Base-by-base conservation (phyloP, 192 early-diverging fungal species). In the Coemansia sp. region DNA sequence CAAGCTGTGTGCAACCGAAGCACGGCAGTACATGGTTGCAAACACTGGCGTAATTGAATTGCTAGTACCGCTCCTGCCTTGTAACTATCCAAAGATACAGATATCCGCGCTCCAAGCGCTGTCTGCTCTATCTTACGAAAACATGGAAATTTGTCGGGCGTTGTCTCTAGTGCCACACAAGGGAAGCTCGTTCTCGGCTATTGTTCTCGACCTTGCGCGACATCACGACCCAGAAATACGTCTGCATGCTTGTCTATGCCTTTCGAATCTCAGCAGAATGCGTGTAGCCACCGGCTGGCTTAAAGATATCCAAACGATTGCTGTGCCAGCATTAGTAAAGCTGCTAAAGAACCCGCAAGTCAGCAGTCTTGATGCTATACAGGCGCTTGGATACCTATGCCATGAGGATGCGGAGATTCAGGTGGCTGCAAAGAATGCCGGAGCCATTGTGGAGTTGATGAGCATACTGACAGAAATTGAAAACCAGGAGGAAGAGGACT, bases 401-500 rank as follows among this genome's bases (percentile, higher is more conserved):
- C 78, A 81, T 56, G 78, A 81, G 66, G 78, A 81, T 53, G 68
- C 69, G 8, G 78, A 81, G 9, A 74, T 71, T 2, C 78, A 81
- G 70, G 56, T 59, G 40, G 78, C 73, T 8, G 78, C 78, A 13
- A 71, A 64, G 48, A 65, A 64, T 34, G 72, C 72, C 4, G 78
- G 78, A n/a, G 78, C 66, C 8, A 68, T 75, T 20, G 40, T 52
- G 1, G 78, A 67, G 26, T 51, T 81, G 46, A 48, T 71, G 13
- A 33, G 26, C 43, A 68, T 74, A 20, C 66, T 75, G 34, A 39
- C 64, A 2, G 66, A 68, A 7, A 74, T 71, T 39, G 73, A 74
- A 59, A 35, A 34, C 49, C 53, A 58, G 58, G 72, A 43, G 12
- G 62, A 58, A 16, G 72, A 21, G 16, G 72, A 81, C 29, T 81